Evolutionary conservation across 768 basidiomycete species (phyloP).

Genomic region (Jaapia argillacea): DNA sequence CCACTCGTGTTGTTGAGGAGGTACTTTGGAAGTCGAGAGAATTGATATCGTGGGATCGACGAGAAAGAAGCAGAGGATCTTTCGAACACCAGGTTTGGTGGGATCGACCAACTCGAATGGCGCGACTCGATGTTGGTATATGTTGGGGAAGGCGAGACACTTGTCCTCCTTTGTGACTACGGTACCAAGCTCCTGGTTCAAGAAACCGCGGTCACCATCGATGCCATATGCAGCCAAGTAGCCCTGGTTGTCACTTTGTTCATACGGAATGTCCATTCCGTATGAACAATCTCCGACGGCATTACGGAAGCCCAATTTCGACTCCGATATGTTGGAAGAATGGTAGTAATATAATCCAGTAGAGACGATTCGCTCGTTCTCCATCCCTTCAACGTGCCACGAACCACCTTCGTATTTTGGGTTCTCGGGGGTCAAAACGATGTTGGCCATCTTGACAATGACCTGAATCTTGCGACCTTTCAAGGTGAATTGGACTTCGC

Average conservation of each 20-base stretch:
- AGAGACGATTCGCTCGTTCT: conserved; percentile 16
- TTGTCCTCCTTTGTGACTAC: conserved; percentile 24
- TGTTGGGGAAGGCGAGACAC: conserved; percentile 17
- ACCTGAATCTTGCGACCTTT: conserved; percentile 12
- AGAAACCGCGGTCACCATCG: conserved; percentile 8
- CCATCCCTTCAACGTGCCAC: conserved; percentile 29
- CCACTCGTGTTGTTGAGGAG: conserved; percentile 12
- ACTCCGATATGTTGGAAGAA: conserved; percentile 21
- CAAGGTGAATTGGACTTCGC: not conserved
- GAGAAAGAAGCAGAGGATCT: conserved; percentile 31
- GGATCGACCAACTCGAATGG: conserved; percentile 22
- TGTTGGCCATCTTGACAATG: conserved; percentile 24
- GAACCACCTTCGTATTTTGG: conserved; percentile 25
- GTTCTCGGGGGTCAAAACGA: conserved; percentile 25
- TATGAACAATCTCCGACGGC: conserved; percentile 7
- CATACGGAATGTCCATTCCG: not conserved
- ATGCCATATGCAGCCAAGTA: not conserved
- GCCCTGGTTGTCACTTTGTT: not conserved
- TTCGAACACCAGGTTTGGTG: conserved; percentile 27
- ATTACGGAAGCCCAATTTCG: conserved; percentile 20
- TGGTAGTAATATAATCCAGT: conserved; percentile 20
- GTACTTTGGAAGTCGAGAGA: conserved; percentile 31
- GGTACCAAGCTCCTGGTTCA: too few species aligned
- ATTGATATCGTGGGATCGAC: conserved; percentile 22
- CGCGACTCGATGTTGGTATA: conserved; percentile 29